Percentiles rank a stretch among this genome's conserved stretches.
Conservation (phyloP, 2,329 filamentous ascomycete genomes). For the Xenoacremonium recifei region DNA sequence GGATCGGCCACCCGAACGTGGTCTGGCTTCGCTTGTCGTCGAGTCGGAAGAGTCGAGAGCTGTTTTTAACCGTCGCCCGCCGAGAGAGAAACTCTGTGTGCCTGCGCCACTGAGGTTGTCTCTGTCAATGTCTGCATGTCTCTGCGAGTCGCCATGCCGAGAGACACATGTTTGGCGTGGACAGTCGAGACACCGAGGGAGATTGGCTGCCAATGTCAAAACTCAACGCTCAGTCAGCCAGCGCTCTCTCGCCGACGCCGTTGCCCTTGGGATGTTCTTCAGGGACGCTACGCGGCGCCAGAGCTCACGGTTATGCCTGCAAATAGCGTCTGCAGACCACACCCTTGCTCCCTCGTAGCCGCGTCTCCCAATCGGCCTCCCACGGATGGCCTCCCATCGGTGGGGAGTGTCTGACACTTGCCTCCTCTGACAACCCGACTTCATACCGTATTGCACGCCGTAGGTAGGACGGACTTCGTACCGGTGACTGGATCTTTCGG, state of each 20-base stretch:
- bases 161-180: too few relatives aligned
- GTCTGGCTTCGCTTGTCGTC: slow-evolving; percentile 8
- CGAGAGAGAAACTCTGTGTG: too few relatives aligned
- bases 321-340: slow-evolving; percentile 23
- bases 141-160: too few relatives aligned
- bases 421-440: slow-evolving; percentile 11
- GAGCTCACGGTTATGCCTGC: slow-evolving; percentile 23
- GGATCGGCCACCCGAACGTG: slow-evolving; percentile 24
- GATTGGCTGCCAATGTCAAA: too few relatives aligned
- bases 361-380: slow-evolving; percentile 23
- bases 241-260: not conserved
- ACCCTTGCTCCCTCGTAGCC: slow-evolving; percentile 3
- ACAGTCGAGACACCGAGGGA: too few relatives aligned
- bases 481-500: slow-evolving; percentile 26
- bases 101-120: too few relatives aligned
- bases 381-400: slow-evolving; percentile 19
- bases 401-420: not conserved
- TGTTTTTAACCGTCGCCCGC: not conserved
- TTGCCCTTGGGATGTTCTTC: slow-evolving; percentile 3
- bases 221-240: too few relatives aligned
- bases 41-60: slow-evolving; percentile 1
- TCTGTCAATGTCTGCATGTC: too few relatives aligned
- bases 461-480: too few relatives aligned
- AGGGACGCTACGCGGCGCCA: slow-evolving; percentile 16
- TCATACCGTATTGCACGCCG: too few relatives aligned